Evolutionary conservation across 768 basidiomycete genomes (phyloP).

Genomic region (Mycena haematopus): DNA sequence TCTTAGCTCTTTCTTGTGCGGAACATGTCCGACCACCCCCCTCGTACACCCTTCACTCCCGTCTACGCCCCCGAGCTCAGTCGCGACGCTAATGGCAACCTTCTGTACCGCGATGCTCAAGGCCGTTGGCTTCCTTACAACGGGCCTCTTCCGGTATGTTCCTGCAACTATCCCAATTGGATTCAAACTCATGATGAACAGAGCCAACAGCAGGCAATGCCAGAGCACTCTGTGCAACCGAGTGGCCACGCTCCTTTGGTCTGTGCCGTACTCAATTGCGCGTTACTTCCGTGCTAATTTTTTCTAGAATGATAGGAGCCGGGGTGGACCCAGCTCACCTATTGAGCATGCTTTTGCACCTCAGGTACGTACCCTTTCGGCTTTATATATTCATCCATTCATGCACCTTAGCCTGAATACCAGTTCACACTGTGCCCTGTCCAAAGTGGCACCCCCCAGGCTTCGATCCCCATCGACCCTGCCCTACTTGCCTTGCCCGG

Average conservation of each 20-base stretch:
- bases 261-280: neutral
- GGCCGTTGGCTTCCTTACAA: conserved; percentile 1
- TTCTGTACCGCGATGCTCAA: neutral
- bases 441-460: neutral
- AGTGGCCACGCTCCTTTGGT: neutral
- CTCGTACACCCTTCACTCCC: conserved; percentile 8
- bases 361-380: neutral
- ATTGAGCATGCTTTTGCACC: conserved; percentile 1
- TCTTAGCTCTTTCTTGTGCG: neutral
- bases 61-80: neutral
- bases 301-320: no score
- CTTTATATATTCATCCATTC: neutral
- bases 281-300: neutral
- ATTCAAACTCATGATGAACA: neutral
- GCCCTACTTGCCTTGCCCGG: conserved; percentile 1
- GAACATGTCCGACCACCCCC: neutral
- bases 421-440: conserved; percentile 2
- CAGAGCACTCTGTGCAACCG: neutral
- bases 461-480: conserved; percentile 5
- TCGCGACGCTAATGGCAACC: neutral
- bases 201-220: neutral
- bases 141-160: conserved; percentile 1
- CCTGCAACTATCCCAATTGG: neutral
- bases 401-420: neutral
- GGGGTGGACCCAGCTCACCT: conserved; percentile 1